Percentiles rank a stretch among this genome's conserved stretches.
Evolutionary conservation across 805 yeast genomes (phyloP).

Genomic region (Kockiozyma suomiensis): DNA sequence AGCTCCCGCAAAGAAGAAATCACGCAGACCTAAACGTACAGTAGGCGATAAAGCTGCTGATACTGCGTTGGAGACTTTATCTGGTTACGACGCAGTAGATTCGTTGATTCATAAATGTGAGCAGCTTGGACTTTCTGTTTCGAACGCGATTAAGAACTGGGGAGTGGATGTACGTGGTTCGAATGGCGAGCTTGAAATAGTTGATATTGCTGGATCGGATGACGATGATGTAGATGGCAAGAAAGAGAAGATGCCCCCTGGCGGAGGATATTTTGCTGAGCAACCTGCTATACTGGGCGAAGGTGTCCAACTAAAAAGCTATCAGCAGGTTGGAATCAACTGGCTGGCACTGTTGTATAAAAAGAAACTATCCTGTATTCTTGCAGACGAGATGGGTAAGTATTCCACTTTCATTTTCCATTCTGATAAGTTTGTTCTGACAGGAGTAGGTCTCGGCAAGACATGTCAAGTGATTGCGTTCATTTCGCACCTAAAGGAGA

Average conservation of each 20-base stretch:
- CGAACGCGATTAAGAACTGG: slow-evolving; percentile 78
- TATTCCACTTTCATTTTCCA: not conserved
- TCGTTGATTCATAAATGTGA: slow-evolving; percentile 85
- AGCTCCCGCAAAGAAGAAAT: slow-evolving; percentile 37
- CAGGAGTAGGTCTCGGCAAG: slow-evolving; percentile 64
- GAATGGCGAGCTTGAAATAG: slow-evolving; percentile 65
- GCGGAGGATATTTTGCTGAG: slow-evolving; percentile 52
- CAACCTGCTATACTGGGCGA: slow-evolving; percentile 71
- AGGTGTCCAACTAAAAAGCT: slow-evolving; percentile 72
- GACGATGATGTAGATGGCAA: slow-evolving; percentile 18
- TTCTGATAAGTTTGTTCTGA: not conserved
- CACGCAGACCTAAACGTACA: slow-evolving; percentile 43
- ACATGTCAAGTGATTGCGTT: slow-evolving; percentile 96
- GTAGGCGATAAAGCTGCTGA: slow-evolving; percentile 64
- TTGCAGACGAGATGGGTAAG: slow-evolving; percentile 96
- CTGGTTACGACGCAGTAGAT: slow-evolving; percentile 93
- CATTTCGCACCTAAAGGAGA: slow-evolving; percentile 77
- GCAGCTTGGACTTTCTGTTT: slow-evolving; percentile 68
- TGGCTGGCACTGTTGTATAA: slow-evolving; percentile 85
- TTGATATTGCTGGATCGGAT: slow-evolving; percentile 18
- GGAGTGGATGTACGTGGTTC: slow-evolving; percentile 75
- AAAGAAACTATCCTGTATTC: slow-evolving; percentile 80
- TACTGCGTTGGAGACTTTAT: slow-evolving; percentile 57
- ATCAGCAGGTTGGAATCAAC: slow-evolving; percentile 96
- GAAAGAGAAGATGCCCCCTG: slow-evolving; percentile 23